Conservation (phyloP, 768 basidiomycete species). For the Rhodosporidiobolus sp. region DNA sequence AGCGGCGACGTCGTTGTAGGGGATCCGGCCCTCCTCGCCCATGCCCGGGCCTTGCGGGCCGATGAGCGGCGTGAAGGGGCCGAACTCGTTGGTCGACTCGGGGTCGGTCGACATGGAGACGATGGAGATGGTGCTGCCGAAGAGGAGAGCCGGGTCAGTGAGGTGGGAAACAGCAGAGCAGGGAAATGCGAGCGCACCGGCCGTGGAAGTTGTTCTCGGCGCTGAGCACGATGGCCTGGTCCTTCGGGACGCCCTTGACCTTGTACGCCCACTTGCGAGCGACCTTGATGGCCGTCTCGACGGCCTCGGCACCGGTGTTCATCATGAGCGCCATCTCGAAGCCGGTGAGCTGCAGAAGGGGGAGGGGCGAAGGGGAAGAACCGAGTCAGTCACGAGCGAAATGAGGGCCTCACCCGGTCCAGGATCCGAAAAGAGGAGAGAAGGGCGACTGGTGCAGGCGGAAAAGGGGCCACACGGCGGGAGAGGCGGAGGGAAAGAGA, state of each 20-base stretch:
- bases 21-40: conserved; percentile 60
- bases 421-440: no score
- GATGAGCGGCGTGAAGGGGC: conserved; percentile 80
- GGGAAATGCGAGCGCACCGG: conserved; percentile 48
- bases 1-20: conserved; percentile 79
- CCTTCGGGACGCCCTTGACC: conserved; percentile 71
- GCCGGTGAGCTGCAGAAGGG: conserved; percentile 28
- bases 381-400: not conserved
- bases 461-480: no score
- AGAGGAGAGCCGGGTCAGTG: no score
- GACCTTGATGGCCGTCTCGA: conserved; percentile 94
- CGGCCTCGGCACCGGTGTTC: conserved; percentile 99
- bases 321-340: conserved; percentile 86
- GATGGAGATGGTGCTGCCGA: conserved; percentile 26
- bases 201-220: conserved; percentile 95
- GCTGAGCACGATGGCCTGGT: conserved; percentile 78
- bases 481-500: no score
- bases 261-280: conserved; percentile 95
- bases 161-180: conserved; percentile 49
- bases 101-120: conserved; percentile 90
- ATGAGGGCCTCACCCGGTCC: no score
- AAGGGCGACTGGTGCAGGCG: no score
- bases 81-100: conserved; percentile 79
- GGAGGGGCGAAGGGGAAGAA: not conserved
- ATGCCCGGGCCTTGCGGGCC: conserved; percentile 65